These are phyloP conservation scores for Ogataea nonfermentans DNA, from an alignment of 805 yeast species.

Conservation along the genomic window DNA sequence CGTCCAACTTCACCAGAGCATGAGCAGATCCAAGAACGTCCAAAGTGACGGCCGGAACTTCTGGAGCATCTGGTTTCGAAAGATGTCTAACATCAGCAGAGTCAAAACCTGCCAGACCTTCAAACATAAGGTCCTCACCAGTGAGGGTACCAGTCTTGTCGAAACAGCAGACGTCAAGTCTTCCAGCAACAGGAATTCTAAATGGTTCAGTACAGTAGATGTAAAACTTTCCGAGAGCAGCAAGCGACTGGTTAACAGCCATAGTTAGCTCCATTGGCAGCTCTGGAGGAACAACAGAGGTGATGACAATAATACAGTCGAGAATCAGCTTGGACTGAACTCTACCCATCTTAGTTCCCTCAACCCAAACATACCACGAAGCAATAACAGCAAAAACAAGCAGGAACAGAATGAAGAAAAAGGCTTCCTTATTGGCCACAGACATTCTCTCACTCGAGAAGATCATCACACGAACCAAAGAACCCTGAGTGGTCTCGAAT, in stretches of 20 bases:
- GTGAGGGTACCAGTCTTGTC: slow-evolving; percentile 98
- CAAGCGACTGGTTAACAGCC: slow-evolving; percentile 93
- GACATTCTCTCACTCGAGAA: slow-evolving; percentile 95
- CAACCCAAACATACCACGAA: slow-evolving; percentile 97
- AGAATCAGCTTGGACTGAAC: slow-evolving; percentile 88
- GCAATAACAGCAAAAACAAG: slow-evolving; percentile 92
- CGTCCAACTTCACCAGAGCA: slow-evolving; percentile 90
- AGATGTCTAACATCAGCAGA: slow-evolving; percentile 52
- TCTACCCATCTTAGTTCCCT: slow-evolving; percentile 95
- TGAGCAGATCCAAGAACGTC: slow-evolving; percentile 91
- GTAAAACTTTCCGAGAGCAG: slow-evolving; percentile 82
- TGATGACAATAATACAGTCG: slow-evolving; percentile 92
- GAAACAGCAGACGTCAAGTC: slow-evolving; percentile 97
- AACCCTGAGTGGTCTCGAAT: slow-evolving; percentile 98
- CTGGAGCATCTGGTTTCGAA: slow-evolving; percentile 44
- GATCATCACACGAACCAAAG: slow-evolving; percentile 95
- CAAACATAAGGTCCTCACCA: slow-evolving; percentile 93
- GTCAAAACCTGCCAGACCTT: slow-evolving; percentile 87
- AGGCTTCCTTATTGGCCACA: slow-evolving; percentile 92
- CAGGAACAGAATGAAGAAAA: slow-evolving; percentile 86
- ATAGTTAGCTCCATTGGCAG: slow-evolving; percentile 98
- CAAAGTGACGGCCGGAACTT: slow-evolving; percentile 68
- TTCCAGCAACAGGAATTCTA: slow-evolving; percentile 96
- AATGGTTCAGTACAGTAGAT: slow-evolving; percentile 98
- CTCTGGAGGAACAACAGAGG: slow-evolving; percentile 99